Evolutionary conservation across 2,329 filamentous ascomycete species (phyloP).

Genomic region (Cladosporium sp.): DNA sequence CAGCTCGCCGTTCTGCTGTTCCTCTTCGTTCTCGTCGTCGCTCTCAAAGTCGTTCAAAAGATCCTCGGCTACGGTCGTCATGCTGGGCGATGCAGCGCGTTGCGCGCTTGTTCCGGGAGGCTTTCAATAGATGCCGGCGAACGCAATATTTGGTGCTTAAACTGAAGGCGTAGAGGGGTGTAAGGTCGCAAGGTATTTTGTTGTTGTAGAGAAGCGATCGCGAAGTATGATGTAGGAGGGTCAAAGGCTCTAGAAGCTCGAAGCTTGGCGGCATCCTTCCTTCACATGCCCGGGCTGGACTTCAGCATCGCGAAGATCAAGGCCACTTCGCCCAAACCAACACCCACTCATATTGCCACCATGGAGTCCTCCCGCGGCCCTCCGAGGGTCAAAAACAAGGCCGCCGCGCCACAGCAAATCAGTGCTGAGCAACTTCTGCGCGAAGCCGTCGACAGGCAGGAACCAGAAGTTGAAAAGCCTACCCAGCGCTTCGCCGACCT

Average conservation of each 20-base stretch:
- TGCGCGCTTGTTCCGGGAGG: not conserved
- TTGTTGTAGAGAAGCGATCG: not conserved
- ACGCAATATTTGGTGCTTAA: too few species aligned
- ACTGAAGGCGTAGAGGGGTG: too few species aligned
- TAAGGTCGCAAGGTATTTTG: too few species aligned
- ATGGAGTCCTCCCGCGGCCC: slow-evolving; percentile 93
- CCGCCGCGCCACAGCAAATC: slow-evolving; percentile 75
- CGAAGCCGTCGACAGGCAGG: slow-evolving; percentile 94
- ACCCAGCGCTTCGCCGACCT: slow-evolving; percentile 94
- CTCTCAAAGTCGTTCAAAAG: slow-evolving; percentile 86
- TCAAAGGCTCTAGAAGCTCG: not conserved
- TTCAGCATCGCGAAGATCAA: too few species aligned
- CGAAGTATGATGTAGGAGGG: slow-evolving; percentile 11
- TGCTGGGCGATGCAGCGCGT: slow-evolving; percentile 34
- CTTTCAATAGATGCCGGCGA: too few species aligned
- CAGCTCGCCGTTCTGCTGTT: slow-evolving; percentile 29
- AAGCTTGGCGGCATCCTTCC: not conserved
- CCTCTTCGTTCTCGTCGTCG: slow-evolving; percentile 67
- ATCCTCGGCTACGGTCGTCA: slow-evolving; percentile 91
- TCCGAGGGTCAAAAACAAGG: slow-evolving; percentile 98
- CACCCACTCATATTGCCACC: slow-evolving; percentile 26
- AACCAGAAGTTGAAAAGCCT: slow-evolving; percentile 78
- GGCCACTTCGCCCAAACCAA: not conserved
- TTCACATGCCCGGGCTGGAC: too few species aligned
- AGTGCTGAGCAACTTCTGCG: slow-evolving; percentile 95